phyloP scores from a whole-genome alignment of 2,329 filamentous ascomycete species.

The Microcyclosporella mali region DNA sequence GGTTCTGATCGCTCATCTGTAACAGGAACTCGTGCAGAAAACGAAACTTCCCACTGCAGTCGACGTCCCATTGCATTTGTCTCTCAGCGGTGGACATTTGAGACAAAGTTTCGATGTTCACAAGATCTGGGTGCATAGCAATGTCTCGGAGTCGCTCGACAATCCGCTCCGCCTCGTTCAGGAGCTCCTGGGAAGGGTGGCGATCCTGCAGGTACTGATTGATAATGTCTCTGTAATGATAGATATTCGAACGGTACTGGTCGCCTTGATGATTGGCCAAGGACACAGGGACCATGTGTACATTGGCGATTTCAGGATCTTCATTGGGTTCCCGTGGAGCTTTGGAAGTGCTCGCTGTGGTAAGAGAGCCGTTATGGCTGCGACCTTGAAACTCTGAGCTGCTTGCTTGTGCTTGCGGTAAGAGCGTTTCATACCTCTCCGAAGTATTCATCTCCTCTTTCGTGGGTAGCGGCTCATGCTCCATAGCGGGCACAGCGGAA shows the following conservation, averaged over 20 bases:
- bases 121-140: conserved; percentile 31
- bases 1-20: conserved; percentile 17
- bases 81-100: conserved; percentile 22
- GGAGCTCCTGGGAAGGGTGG: conserved; percentile 10
- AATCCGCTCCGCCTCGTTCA: conserved; percentile 21
- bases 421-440: conserved; percentile 29
- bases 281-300: conserved; percentile 26
- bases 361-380: conserved; percentile 1
- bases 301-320: conserved; percentile 13
- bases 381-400: conserved; percentile 2
- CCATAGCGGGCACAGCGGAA: conserved; percentile 29
- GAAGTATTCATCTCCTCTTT: conserved; percentile 31
- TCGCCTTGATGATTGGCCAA: conserved; percentile 29
- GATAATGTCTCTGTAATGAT: conserved; percentile 20
- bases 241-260: conserved; percentile 24
- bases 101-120: conserved; percentile 27
- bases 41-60: conserved; percentile 33
- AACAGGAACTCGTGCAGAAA: conserved; percentile 32
- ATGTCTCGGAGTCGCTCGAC: conserved; percentile 24
- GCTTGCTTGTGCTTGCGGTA: conserved; percentile 22
- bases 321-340: conserved; percentile 1
- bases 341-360: not conserved
- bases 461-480: conserved; percentile 20
- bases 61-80: conserved; percentile 31
- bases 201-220: conserved; percentile 20